phyloP scores from a whole-genome alignment of 129 eudicot genomes.

The Solidago caesia region DNA sequence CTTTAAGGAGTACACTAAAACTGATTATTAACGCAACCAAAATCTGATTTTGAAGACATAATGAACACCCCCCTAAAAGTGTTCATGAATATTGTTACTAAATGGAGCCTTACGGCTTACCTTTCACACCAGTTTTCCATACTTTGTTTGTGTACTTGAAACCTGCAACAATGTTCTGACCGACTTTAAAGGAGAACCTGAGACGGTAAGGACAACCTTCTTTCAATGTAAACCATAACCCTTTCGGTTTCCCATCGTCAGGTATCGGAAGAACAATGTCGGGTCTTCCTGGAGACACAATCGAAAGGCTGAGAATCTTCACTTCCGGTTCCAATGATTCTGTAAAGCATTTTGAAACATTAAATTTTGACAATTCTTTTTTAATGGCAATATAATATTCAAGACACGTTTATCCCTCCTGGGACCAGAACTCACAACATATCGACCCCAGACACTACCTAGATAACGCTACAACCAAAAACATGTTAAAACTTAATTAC shows the following conservation, averaged over 20 bases:
- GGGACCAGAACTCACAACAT: too few species aligned
- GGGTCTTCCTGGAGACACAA: conserved; percentile 55
- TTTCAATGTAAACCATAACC: conserved; percentile 66
- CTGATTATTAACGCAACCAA: too few species aligned
- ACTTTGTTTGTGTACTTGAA: conserved; percentile 59
- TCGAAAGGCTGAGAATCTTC: conserved; percentile 57
- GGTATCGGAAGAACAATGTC: conserved; percentile 61
- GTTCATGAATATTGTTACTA: not conserved
- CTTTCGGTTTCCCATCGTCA: conserved; percentile 59
- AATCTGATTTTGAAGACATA: too few species aligned
- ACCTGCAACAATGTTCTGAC: conserved; percentile 58
- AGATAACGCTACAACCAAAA: too few species aligned
- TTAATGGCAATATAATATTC: too few species aligned
- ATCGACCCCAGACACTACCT: too few species aligned
- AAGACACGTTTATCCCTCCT: too few species aligned
- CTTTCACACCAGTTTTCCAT: conserved; percentile 70
- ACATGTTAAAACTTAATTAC: conserved; percentile 22
- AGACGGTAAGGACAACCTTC: conserved; percentile 61
- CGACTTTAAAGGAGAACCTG: conserved; percentile 57
- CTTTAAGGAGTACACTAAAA: too few species aligned
- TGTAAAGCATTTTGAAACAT: conserved; percentile 13
- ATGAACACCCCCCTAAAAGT: not conserved
- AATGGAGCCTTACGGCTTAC: conserved; percentile 17
- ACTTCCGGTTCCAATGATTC: conserved; percentile 66
- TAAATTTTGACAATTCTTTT: too few species aligned